A percentile compares a stretch with the other conserved stretches of the same genome.
Evolutionary conservation across 306 rosid genomes (phyloP).

Genomic region (Arachis hypogaea): DNA sequence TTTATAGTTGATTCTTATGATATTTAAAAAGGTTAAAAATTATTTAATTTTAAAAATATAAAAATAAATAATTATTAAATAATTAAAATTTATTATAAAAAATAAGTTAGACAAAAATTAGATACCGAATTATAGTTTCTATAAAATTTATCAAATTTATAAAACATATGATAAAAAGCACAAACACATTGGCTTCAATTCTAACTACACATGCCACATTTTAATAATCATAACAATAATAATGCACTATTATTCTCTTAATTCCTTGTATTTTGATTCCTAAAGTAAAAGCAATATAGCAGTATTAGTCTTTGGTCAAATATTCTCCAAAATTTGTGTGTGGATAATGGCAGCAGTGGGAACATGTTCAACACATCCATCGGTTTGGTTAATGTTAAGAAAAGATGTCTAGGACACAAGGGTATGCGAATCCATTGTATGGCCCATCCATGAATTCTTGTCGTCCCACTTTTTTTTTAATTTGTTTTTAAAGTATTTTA

Average conservation of each 20-base stretch:
- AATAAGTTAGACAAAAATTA: no score
- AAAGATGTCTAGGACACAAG: conserved; percentile 50
- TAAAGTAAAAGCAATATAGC: neutral
- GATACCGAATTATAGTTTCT: no score
- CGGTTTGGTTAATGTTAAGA: conserved; percentile 41
- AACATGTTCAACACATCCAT: conserved; percentile 45
- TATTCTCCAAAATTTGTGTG: conserved; percentile 15
- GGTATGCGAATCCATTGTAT: conserved; percentile 50
- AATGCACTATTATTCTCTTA: neutral
- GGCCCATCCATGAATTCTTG: conserved; percentile 85
- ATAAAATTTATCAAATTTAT: no score
- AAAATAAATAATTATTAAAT: no score
- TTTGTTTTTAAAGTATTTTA: conserved; percentile 29
- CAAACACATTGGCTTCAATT: neutral
- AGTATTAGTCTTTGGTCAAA: conserved; percentile 2
- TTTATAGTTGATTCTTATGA: no score
- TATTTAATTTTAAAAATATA: no score
- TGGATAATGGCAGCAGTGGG: conserved; percentile 27
- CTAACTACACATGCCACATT: neutral
- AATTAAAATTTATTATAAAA: no score
- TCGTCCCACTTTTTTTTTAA: conserved; percentile 42
- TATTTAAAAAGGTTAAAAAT: no score
- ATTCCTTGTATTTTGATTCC: neutral
- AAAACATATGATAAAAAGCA: neutral
- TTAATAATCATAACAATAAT: neutral